These are phyloP conservation scores for Digitaria exilis DNA, from an alignment of 202 grass and related monocot species.

Conservation along the genomic window DNA sequence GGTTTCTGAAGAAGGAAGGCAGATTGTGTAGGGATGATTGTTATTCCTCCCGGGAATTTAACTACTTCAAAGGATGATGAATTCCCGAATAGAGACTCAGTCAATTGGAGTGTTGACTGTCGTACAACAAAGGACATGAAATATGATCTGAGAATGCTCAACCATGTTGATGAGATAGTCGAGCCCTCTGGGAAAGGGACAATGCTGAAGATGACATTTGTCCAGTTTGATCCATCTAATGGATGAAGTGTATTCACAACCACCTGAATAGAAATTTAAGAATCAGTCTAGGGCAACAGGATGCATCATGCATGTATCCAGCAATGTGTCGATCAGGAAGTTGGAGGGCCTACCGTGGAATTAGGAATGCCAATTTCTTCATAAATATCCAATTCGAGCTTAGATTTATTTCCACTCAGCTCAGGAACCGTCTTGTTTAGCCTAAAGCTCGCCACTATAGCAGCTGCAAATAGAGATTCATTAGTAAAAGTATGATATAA, in stretches of 20 bases:
- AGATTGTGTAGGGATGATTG: conserved; percentile 81
- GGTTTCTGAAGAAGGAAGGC: conserved; percentile 83
- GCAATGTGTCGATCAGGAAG: conserved; percentile 28
- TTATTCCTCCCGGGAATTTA: conserved; percentile 93
- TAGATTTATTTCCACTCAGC: conserved; percentile 62
- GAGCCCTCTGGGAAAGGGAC: conserved; percentile 66
- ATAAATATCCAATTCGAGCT: conserved; percentile 87
- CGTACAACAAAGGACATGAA: conserved; percentile 81
- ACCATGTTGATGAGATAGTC: conserved; percentile 65
- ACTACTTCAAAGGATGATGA: conserved; percentile 81
- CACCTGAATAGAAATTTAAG: conserved; percentile 52
- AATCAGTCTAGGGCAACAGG: neutral
- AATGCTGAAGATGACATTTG: conserved; percentile 84
- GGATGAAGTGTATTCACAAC: conserved; percentile 67
- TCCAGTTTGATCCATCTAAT: conserved; percentile 72
- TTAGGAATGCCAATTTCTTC: conserved; percentile 89
- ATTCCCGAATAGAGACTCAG: conserved; percentile 77
- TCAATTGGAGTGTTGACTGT: conserved; percentile 87
- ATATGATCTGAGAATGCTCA: conserved; percentile 82
- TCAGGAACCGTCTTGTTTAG: conserved; percentile 64
- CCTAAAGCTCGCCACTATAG: conserved; percentile 87
- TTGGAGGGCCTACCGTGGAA: conserved; percentile 53
- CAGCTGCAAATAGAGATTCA: conserved; percentile 55
- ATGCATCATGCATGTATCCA: conserved; percentile 21
- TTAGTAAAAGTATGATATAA: conserved; percentile 14